Percentiles rank a stretch among this genome's conserved stretches.
Evolutionary conservation across 179 eudicot genomes (phyloP).

Genomic region (Heliamphora pulchella): DNA sequence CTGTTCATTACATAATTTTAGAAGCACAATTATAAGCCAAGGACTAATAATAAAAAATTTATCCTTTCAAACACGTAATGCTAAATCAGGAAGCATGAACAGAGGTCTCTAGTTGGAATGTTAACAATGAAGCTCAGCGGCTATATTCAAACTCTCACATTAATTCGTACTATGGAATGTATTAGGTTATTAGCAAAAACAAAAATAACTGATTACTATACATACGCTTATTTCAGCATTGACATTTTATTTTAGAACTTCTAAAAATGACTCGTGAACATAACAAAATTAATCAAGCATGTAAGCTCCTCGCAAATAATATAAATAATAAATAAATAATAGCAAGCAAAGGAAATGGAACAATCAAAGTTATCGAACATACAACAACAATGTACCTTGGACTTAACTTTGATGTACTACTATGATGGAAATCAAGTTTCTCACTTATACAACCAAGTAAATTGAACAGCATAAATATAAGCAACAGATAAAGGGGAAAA

Average conservation of each 20-base stretch:
- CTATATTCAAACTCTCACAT: background rate
- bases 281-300: no score
- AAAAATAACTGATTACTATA: background rate
- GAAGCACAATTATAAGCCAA: constrained; percentile 9
- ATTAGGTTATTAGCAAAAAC: background rate
- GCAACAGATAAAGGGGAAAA: background rate
- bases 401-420: background rate
- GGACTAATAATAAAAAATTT: constrained; percentile 4
- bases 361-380: background rate
- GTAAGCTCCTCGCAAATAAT: no score
- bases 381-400: background rate
- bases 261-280: no score
- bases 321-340: no score
- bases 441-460: background rate
- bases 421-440: background rate
- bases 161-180: background rate
- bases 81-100: background rate
- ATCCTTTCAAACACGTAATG: background rate
- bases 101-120: background rate
- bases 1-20: constrained; percentile 36
- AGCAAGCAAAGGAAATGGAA: background rate
- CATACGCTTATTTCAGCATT: no score
- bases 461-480: background rate
- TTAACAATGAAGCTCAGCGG: background rate
- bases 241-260: no score